Evolutionary conservation across 306 rosid genomes (phyloP).

Genomic region (Cucurbita moschata): DNA sequence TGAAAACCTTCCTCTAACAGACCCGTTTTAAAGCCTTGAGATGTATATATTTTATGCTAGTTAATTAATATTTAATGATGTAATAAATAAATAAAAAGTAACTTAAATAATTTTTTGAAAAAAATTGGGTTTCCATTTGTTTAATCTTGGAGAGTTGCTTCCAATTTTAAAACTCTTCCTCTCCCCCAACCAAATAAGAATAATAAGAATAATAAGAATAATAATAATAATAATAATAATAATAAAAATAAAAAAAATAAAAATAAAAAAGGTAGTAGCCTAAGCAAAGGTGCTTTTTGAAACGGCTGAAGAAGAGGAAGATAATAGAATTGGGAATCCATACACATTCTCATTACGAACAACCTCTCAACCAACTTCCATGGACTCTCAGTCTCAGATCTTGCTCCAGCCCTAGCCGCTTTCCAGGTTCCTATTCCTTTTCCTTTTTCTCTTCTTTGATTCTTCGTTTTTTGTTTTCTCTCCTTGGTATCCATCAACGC

Average conservation of each 20-base stretch:
- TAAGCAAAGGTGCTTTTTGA: not conserved
- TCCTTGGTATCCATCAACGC: not conserved
- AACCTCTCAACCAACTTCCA: conserved; percentile 25
- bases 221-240: not conserved
- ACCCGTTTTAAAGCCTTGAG: too few species aligned
- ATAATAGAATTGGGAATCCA: not conserved
- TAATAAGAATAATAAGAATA: not conserved
- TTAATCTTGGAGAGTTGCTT: not conserved
- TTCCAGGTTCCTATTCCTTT: not conserved
- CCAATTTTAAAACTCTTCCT: not conserved
- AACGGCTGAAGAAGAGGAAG: not conserved
- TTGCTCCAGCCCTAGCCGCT: conserved; percentile 24
- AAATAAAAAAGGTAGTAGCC: not conserved
- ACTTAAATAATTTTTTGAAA: not conserved
- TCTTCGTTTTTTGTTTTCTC: not conserved
- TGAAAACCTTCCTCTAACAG: too few species aligned
- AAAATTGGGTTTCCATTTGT: not conserved
- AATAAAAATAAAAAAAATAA: not conserved
- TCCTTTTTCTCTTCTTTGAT: not conserved
- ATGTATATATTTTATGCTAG: too few species aligned
- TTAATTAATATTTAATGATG: not conserved
- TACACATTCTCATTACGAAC: not conserved
- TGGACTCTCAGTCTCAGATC: conserved; percentile 40
- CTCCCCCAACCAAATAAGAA: not conserved
- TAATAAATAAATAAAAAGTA: not conserved